Percentiles rank a stretch among this genome's conserved stretches.
Evolutionary conservation across 2,329 filamentous ascomycete genomes (phyloP).

Genomic region (Aureobasidium namibiae): DNA sequence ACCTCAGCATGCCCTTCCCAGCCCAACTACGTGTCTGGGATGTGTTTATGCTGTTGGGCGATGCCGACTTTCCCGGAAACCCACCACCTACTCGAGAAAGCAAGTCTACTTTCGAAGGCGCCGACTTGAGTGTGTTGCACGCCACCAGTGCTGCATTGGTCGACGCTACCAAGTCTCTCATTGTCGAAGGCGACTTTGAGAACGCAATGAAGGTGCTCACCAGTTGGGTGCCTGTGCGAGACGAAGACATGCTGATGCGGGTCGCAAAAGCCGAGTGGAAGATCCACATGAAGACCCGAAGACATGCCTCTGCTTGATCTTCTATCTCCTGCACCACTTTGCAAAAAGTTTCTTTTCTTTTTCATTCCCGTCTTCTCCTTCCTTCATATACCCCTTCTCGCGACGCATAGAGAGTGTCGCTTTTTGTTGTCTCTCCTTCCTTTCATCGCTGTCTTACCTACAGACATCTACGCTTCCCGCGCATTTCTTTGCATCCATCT

Average conservation of each 20-base stretch:
- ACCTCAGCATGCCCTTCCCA: constrained; percentile 88
- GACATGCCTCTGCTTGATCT: constrained; percentile 1
- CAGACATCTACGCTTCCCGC: background rate
- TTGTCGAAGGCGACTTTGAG: constrained; percentile 91
- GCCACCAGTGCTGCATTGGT: constrained; percentile 84
- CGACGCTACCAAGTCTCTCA: constrained; percentile 77
- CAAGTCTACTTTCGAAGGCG: constrained; percentile 37
- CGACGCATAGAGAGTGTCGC: background rate
- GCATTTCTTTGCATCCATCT: background rate
- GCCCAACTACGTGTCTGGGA: constrained; percentile 96
- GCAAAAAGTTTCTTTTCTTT: background rate
- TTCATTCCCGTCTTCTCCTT: background rate
- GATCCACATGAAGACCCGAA: constrained; percentile 44
- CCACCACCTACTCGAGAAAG: background rate
- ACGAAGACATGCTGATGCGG: constrained; percentile 88
- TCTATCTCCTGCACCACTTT: background rate
- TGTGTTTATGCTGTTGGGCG: constrained; percentile 89
- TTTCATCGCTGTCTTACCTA: background rate
- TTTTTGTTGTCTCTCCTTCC: background rate
- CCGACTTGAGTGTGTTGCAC: constrained; percentile 78
- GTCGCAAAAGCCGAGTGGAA: constrained; percentile 86
- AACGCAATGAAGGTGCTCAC: constrained; percentile 97
- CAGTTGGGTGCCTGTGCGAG: constrained; percentile 86
- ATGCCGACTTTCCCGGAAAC: constrained; percentile 35
- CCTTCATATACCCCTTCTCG: background rate